Evolutionary conservation across 495 filamentous ascomycete species (phyloP).

Genomic region (Tetracladium setigerum): DNA sequence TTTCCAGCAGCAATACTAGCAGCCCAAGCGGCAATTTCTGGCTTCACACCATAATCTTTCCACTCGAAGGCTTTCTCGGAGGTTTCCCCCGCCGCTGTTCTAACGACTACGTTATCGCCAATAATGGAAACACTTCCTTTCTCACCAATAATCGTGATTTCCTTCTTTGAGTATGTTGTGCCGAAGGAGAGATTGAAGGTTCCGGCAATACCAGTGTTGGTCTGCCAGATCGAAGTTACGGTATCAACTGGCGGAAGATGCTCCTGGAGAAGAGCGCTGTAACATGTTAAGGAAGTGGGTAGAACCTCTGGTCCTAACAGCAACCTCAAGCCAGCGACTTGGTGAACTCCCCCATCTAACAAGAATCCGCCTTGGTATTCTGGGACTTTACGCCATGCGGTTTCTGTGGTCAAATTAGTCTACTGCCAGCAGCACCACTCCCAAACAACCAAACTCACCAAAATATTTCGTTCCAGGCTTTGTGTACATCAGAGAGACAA

Average conservation of each 20-base stretch:
- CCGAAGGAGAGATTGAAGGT: slow-evolving; percentile 57
- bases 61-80: slow-evolving; percentile 45
- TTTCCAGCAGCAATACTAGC: slow-evolving; percentile 41
- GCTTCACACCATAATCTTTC: slow-evolving; percentile 50
- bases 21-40: slow-evolving; percentile 63
- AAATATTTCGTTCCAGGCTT: slow-evolving; percentile 49
- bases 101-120: slow-evolving; percentile 29
- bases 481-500: slow-evolving; percentile 47
- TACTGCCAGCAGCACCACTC: background rate
- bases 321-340: slow-evolving; percentile 52
- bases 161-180: slow-evolving; percentile 48
- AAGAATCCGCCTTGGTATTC: slow-evolving; percentile 72
- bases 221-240: slow-evolving; percentile 54
- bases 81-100: slow-evolving; percentile 31
- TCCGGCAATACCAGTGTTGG: slow-evolving; percentile 54
- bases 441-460: slow-evolving; percentile 26
- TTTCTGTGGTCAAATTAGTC: slow-evolving; percentile 32
- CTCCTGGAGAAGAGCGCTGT: slow-evolving; percentile 46
- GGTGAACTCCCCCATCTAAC: slow-evolving; percentile 72
- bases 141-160: slow-evolving; percentile 46
- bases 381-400: slow-evolving; percentile 66
- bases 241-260: slow-evolving; percentile 73
- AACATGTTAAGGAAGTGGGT: slow-evolving; percentile 45
- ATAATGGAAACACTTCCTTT: slow-evolving; percentile 41
- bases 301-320: slow-evolving; percentile 49